Evolutionary conservation across 1,284 basidiomycete genomes (phyloP).

Genomic region (Ceratobasidium sp.): DNA sequence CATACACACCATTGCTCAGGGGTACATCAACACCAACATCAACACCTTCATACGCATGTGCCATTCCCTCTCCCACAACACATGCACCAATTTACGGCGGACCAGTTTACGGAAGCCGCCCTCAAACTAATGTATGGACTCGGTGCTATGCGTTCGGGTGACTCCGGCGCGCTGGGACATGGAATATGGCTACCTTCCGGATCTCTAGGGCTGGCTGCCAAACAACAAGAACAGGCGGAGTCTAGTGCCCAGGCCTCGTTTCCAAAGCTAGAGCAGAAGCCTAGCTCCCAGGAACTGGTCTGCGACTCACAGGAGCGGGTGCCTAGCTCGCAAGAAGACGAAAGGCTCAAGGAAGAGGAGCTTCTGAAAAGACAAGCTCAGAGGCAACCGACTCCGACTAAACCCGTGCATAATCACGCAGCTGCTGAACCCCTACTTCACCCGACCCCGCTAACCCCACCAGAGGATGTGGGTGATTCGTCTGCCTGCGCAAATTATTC

Average conservation of each 20-base stretch:
- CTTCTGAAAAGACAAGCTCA: neutral
- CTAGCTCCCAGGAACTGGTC: constrained; percentile 19
- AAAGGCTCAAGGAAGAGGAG: constrained; percentile 1
- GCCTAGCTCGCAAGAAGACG: constrained; percentile 24
- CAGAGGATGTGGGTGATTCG: neutral
- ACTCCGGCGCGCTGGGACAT: neutral
- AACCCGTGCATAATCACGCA: neutral
- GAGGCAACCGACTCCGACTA: neutral
- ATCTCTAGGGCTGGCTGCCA: neutral
- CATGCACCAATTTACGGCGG: constrained; percentile 1
- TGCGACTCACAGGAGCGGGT: constrained; percentile 5
- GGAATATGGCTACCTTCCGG: constrained; percentile 8
- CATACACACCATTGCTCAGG: constrained; percentile 14
- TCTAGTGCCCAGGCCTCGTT: neutral
- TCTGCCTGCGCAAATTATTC: neutral
- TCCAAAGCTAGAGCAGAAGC: constrained; percentile 14
- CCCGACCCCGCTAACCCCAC: too few relatives aligned
- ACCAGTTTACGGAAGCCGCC: constrained; percentile 26
- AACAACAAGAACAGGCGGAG: neutral
- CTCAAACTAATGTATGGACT: constrained; percentile 21
- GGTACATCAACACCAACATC: constrained; percentile 26
- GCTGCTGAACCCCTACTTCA: too few relatives aligned
- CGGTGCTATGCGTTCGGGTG: constrained; percentile 5
- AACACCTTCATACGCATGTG: constrained; percentile 22
- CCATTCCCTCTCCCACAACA: constrained; percentile 12